phyloP scores from a whole-genome alignment of 208 protist genomes.

The Wallacemonas sp. region DNA sequence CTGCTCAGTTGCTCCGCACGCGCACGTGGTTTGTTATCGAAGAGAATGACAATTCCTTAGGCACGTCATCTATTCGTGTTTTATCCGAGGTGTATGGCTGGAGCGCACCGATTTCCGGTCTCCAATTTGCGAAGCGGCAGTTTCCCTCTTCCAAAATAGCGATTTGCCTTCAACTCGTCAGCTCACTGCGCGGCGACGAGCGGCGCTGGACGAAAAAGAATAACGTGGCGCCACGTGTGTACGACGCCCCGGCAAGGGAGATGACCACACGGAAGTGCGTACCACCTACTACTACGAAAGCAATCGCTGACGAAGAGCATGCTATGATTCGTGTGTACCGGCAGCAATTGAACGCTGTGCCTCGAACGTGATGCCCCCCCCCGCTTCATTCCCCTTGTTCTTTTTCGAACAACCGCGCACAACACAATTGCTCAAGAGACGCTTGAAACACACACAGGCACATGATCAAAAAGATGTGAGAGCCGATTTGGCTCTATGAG shows the following conservation, averaged over 20 bases:
- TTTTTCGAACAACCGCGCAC: too few species aligned
- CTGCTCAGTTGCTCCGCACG: conserved; percentile 26
- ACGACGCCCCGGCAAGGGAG: neutral
- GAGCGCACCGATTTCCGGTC: conserved; percentile 17
- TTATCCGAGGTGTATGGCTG: conserved; percentile 20
- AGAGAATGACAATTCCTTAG: conserved; percentile 24
- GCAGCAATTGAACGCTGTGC: conserved; percentile 3
- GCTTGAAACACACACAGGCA: too few species aligned
- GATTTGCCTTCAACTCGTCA: conserved; percentile 40
- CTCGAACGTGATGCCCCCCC: conserved; percentile 3
- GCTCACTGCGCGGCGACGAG: conserved; percentile 2
- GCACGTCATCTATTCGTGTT: conserved; percentile 26
- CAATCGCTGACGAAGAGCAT: conserved; percentile 3
- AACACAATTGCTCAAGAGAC: too few species aligned
- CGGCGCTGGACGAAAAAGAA: neutral
- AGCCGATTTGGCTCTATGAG: too few species aligned
- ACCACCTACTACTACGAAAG: neutral
- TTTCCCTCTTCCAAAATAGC: conserved; percentile 42
- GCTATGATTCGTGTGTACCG: neutral
- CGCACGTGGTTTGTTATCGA: conserved; percentile 60
- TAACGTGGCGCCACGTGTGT: neutral
- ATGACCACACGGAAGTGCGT: neutral
- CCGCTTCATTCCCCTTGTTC: too few species aligned
- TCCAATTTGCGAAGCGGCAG: conserved; percentile 35
- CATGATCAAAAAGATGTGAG: too few species aligned